Base-by-base conservation (phyloP, 768 basidiomycete species). In the Lactarius vividus region DNA sequence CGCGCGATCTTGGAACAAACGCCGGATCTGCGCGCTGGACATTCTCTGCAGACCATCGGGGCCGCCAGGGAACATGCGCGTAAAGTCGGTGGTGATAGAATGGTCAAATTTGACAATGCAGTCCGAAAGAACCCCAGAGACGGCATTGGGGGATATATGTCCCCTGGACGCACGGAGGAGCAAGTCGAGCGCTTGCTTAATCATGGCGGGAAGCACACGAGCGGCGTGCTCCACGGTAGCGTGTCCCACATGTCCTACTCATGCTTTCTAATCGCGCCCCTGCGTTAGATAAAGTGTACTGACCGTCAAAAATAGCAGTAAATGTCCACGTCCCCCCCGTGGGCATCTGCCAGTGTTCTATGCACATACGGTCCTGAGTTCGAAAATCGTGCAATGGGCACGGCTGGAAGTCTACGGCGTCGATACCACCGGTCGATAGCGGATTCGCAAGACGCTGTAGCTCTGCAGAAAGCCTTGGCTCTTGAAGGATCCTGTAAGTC, bases 1-100 rank as follows among this genome's bases (percentile, higher is more conserved):
- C 54, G 82, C 77, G 62, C 84, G 83, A 73, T 91, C 89, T 67
- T 90, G 86, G 72, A 92, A 84, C 52, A 87, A 80, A 18, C 77
- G 70, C 58, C 82, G 79, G 57, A 90, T 86, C 64, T 86, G 76
- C 29, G 79, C 77, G 70, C 88, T 84, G 4, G 84, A 80, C 59
- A 70, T 68, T 35, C 57, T 53, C 52, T 66, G 68, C 74, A 85
- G 81, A 18, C 80, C 73, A 35, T 79, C 78, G 35, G 86, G 77
- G 15, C 85, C 85, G 11, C 84, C 86, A 29, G 85, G 82, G 61
- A 84, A 78, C 59, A 86, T 71, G 52, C 76, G 71, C 31, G 78
- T 71, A 68, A 86, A 78, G 39, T 79, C 80, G 15, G 78, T 74
- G 7, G 77, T 78, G 40, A 86, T 78, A 15, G 73, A 70, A 54